Evolutionary conservation across 345 rosid genomes (phyloP), one percentile per base, ranked within the genome.

Genomic region (Boechera divaricarpa): DNA sequence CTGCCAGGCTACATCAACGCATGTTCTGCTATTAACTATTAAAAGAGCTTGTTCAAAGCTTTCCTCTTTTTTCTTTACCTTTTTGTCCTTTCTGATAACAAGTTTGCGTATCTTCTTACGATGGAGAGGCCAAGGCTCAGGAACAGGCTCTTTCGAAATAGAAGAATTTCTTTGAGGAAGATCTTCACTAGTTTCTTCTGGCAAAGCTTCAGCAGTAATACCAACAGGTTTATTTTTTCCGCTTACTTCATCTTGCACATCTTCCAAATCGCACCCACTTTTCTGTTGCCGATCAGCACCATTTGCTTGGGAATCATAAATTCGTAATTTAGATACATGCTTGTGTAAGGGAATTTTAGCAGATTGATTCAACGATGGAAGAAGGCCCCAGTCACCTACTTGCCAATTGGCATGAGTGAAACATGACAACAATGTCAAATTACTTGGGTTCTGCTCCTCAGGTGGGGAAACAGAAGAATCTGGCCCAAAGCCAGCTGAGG

Each of bases 401-500:
- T 91, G 96, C 98, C 99, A 96, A 79, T 87, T 90, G 44, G 97
- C 90, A 86, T 91, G 98, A 8, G 91, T 80, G 81, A 93, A 91
- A 82, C 92, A 91, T 62, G 96, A 87, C 82, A 96, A 56, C 81
- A 91, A 82, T 82, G 92, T 90, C 76, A 96, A 83, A 78, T 90
- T 85, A 80, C 88, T 88, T 12, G 98, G 97, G 85, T 79, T 87
- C 87, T 93, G 99, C 79, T 96, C 96, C 84, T 91, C 97, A 41
- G 96, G 86, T 72, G 98, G 99, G 71, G 93, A 72, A 57, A 84
- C 90, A 72, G 95, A 87, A 79, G 95, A 91, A 84, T 91, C 85
- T 44, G 91, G 89, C 31, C 97, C 99, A 80, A 83, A 87, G 62
- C 96, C 96, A 84, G 96, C 92, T 56, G 98, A 96, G 61, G 99